A percentile compares a stretch with the other conserved stretches of the same genome.
Evolutionary conservation across 441 rosid genomes (phyloP).

Genomic region (Croton laevigatus): DNA sequence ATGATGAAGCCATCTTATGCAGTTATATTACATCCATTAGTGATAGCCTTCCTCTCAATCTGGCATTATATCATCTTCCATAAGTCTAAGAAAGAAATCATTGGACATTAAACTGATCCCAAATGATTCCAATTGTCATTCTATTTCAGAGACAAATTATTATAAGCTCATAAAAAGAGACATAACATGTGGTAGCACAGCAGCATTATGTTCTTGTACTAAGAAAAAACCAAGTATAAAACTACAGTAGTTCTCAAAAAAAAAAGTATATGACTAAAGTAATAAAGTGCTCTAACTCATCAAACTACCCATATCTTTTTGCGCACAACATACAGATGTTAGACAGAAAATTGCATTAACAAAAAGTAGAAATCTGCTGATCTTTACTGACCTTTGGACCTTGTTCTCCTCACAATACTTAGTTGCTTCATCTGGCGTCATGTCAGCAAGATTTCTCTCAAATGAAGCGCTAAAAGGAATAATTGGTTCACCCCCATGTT

Average conservation of each 20-base stretch:
- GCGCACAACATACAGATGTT: not conserved
- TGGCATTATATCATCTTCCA: not conserved
- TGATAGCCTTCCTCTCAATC: not conserved
- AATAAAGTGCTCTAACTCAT: not conserved
- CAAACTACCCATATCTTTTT: not conserved
- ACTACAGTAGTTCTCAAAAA: no score
- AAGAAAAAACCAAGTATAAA: not conserved
- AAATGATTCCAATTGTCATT: not conserved
- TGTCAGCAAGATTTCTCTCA: slow-evolving; percentile 83
- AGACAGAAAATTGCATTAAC: not conserved
- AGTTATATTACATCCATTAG: not conserved
- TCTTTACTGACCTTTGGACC: slow-evolving; percentile 74
- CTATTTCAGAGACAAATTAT: not conserved
- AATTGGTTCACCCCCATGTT: slow-evolving; percentile 88
- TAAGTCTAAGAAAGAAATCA: not conserved
- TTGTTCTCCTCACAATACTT: slow-evolving; percentile 97
- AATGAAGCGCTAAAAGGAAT: slow-evolving; percentile 89
- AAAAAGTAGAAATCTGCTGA: not conserved
- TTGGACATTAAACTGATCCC: not conserved
- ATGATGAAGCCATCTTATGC: no score
- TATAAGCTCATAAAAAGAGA: not conserved
- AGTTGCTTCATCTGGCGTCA: slow-evolving; percentile 67
- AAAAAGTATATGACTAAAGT: no score
- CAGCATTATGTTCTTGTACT: not conserved
- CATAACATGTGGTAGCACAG: not conserved